These are phyloP conservation scores for Saturnispora sekii DNA, from an alignment of 805 yeast genomes.

Conservation along the genomic window DNA sequence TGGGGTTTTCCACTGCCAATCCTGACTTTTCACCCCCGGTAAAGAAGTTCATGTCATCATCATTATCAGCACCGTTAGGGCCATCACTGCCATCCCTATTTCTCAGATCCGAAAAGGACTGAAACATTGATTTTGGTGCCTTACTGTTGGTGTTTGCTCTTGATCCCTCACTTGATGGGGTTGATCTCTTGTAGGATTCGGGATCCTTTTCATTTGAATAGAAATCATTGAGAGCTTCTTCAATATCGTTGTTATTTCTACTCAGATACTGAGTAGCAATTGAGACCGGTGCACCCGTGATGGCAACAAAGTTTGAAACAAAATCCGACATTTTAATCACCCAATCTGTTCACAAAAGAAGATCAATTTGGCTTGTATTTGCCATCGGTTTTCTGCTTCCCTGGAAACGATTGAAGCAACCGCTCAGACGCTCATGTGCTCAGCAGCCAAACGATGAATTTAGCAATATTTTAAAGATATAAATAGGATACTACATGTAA, in stretches of 20 bases:
- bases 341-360: too few relatives aligned
- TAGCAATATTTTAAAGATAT: neutral
- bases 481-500: constrained; percentile 8
- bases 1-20: constrained; percentile 70
- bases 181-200: constrained; percentile 5
- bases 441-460: neutral
- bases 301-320: constrained; percentile 10
- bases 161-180: too few relatives aligned
- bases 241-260: constrained; percentile 20
- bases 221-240: constrained; percentile 23
- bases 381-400: neutral
- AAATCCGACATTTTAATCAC: constrained; percentile 9
- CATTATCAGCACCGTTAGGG: constrained; percentile 26
- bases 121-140: constrained; percentile 15
- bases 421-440: too few relatives aligned
- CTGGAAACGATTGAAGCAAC: too few relatives aligned
- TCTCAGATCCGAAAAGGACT: constrained; percentile 27
- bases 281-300: constrained; percentile 22
- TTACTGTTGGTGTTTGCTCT: too few relatives aligned
- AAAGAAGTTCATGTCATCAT: constrained; percentile 31
- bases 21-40: constrained; percentile 71
- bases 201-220: constrained; percentile 12
- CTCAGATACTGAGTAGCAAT: constrained; percentile 31
- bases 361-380: neutral
- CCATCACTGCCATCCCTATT: constrained; percentile 20